phyloP scores from a whole-genome alignment of 2,329 filamentous ascomycete genomes.

The Fusarium sp. region DNA sequence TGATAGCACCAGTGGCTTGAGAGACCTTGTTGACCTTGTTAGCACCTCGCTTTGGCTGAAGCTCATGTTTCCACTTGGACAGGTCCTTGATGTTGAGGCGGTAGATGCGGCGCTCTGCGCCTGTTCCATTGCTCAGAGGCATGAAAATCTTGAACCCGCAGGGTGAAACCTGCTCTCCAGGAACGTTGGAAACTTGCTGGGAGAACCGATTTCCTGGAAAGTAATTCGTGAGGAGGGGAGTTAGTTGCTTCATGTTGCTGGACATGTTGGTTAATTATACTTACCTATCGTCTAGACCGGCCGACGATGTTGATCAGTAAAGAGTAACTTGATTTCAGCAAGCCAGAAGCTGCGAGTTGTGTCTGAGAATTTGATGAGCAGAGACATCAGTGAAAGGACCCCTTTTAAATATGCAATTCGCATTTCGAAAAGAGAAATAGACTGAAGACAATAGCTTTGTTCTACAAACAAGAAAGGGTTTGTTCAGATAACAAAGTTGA shows the following conservation, averaged over 20 bases:
- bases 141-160: constrained; percentile 13
- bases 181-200: constrained; percentile 1
- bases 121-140: constrained; percentile 1
- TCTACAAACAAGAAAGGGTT: not conserved
- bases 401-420: not conserved
- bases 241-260: not conserved
- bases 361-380: not conserved
- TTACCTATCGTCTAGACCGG: not conserved
- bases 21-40: not conserved
- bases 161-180: not conserved
- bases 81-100: constrained; percentile 20
- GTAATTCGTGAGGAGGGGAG: not conserved
- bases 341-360: not conserved
- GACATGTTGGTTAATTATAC: not conserved
- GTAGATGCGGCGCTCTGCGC: not conserved
- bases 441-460: not conserved
- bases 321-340: constrained; percentile 5
- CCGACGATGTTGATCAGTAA: not conserved
- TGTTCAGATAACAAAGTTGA: not conserved
- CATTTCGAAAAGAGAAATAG: fast-evolving
- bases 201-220: not conserved
- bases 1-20: not conserved
- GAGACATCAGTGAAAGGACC: not conserved
- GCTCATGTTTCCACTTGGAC: constrained; percentile 10
- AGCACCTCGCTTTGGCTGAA: not conserved